Evolutionary conservation across 352 stramenopile genomes (phyloP).

Genomic region (Aphanomyces cochlioides): DNA sequence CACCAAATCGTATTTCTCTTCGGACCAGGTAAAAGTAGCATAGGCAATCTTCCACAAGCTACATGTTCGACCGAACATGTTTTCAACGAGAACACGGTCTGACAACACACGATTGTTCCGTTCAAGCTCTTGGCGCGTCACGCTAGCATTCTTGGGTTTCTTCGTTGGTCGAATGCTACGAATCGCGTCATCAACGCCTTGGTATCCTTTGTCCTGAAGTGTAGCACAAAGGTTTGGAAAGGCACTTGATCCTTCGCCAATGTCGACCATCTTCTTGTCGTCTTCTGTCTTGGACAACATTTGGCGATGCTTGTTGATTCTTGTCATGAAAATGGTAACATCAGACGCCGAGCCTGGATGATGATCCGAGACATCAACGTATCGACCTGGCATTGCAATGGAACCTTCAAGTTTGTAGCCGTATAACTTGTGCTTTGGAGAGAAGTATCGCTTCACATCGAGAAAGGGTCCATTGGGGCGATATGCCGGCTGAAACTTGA

Average conservation of each 20-base stretch:
- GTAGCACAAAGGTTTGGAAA: neutral
- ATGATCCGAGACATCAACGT: neutral
- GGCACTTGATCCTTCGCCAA: neutral
- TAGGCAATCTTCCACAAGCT: constrained; percentile 3
- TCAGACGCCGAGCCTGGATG: neutral
- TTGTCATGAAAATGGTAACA: neutral
- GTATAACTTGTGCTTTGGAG: constrained; percentile 11
- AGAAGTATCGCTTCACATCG: neutral
- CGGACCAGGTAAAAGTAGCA: neutral
- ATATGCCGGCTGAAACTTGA: constrained; percentile 3
- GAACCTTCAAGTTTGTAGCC: neutral
- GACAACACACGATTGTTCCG: neutral
- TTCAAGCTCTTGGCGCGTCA: neutral
- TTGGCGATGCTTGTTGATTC: neutral
- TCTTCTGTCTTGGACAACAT: neutral
- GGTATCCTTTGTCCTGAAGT: neutral
- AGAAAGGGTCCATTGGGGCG: neutral
- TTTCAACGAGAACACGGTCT: neutral
- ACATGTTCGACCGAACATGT: neutral
- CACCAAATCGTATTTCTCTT: neutral
- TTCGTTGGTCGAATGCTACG: neutral
- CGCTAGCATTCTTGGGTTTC: neutral
- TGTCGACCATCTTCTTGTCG: neutral
- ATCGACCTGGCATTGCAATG: neutral
- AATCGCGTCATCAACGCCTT: neutral